Evolutionary conservation across 1,284 basidiomycete genomes (phyloP).

Genomic region (Megacollybia platyphylla): DNA sequence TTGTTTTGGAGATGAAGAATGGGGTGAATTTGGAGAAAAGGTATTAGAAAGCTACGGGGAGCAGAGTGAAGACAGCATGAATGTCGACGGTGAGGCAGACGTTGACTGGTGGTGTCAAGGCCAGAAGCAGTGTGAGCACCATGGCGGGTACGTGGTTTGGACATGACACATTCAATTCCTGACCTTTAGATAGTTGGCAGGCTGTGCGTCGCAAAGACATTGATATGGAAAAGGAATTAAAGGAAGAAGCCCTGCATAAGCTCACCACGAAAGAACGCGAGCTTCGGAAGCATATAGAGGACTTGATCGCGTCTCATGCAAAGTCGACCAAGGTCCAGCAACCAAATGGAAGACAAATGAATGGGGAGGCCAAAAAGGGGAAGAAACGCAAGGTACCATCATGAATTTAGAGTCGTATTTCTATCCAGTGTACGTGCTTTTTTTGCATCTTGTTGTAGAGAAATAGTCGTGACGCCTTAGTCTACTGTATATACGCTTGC

Average conservation of each 20-base stretch:
- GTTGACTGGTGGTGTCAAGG: conserved; percentile 68
- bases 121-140: conserved; percentile 64
- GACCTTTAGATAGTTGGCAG: conserved; percentile 49
- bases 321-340: conserved; percentile 28
- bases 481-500: background rate
- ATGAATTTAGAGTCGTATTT: conserved; percentile 14
- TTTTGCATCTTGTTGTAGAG: background rate
- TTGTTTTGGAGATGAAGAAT: conserved; percentile 69
- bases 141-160: conserved; percentile 44
- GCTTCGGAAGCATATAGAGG: conserved; percentile 58
- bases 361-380: conserved; percentile 40
- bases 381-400: conserved; percentile 42
- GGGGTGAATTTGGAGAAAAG: conserved; percentile 46
- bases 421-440: background rate
- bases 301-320: conserved; percentile 19
- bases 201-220: conserved; percentile 60
- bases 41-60: conserved; percentile 61
- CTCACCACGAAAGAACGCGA: conserved; percentile 62
- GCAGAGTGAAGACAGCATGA: conserved; percentile 24
- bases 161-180: background rate
- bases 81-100: conserved; percentile 27
- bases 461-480: background rate
- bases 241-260: conserved; percentile 45
- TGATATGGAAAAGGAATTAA: conserved; percentile 55
- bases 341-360: conserved; percentile 33